Base-by-base conservation (phyloP, 768 basidiomycete species). In the Albatrellus ellisii region DNA sequence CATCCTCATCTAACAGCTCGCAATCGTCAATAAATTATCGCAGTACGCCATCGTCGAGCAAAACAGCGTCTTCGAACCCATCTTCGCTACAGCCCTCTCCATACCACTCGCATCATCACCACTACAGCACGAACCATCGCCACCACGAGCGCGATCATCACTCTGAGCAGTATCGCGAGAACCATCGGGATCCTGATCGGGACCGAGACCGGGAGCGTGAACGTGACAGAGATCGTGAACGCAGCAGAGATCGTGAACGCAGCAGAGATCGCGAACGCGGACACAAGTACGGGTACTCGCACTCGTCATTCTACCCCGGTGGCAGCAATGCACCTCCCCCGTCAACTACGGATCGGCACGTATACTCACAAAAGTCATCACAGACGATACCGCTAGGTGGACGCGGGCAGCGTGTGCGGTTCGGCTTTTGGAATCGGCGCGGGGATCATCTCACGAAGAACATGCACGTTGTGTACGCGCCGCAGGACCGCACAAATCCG, bases 371-470 rank as follows among this genome's bases (percentile, higher is more conserved):
- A 0, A 39, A 31, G 0, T 60, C 61, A 34, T 56, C 55, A 26
- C 51, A 56, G 6, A 54, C 59, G 34, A 63, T 62, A 10, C 44
- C 45, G 46, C 56, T 14, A 43, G 43, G 17, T 56, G 59, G 41
- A 40, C 59, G 25, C 17, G 45, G 47, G 2, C 52, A 46, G 46
- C 61, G 65, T 44, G 40, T 64, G 7, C 76, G 80, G 15, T 59
- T 59, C 26, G 83, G 82, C 1, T 74, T 63, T 49, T 86, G 83
- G 83, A 86, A 86, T 49, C 54, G 68, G n/a, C 73, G 81, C 1
- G 83, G 83, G 0, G 83, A 86, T 54, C 73, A 82, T 49, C 66
- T 80, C 26, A 79, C 76, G 17, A 40, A 56, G 17, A 58, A 63
- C 15, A 66, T 67, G 36, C 77, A 62, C 50, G 63, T 83, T 47